These are phyloP conservation scores for Kitagawia praeruptora DNA, from an alignment of 129 eudicot genomes.

Conservation along the genomic window DNA sequence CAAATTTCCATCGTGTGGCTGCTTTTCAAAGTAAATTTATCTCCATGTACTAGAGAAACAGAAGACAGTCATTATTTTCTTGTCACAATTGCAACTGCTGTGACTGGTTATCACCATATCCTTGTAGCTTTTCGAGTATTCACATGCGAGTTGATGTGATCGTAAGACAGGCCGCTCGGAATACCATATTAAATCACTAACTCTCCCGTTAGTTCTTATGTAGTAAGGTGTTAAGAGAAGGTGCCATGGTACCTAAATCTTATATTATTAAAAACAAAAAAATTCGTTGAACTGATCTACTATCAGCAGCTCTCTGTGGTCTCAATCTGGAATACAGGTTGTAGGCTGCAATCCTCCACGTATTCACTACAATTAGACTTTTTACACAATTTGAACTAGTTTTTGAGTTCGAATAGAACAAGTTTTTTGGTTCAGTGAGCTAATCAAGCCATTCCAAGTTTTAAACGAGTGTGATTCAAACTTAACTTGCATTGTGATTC, in stretches of 20 bases:
- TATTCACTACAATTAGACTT: not conserved
- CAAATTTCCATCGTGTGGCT: not conserved
- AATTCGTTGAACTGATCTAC: not conserved
- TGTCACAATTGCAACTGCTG: not conserved
- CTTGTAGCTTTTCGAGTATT: not conserved
- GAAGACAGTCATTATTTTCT: not conserved
- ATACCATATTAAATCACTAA: not conserved
- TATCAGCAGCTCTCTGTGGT: not conserved
- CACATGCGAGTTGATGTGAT: not conserved
- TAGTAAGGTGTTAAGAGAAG: not conserved
- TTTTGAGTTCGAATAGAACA: not conserved
- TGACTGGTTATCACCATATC: not conserved
- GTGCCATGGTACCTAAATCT: not conserved
- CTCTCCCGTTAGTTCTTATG: too few species aligned
- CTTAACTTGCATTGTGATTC: too few species aligned
- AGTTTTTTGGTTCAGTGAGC: too few species aligned
- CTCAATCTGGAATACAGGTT: not conserved
- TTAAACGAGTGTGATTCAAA: too few species aligned
- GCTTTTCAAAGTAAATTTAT: not conserved
- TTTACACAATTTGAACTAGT: too few species aligned
- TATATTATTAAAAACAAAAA: not conserved
- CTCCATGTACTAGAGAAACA: not conserved
- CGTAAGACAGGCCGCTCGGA: not conserved
- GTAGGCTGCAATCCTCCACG: not conserved
- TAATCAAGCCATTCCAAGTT: too few species aligned